Percentiles rank a stretch among this genome's conserved stretches.
Conservation (phyloP, 257 asterid species). For the Fraxinus americana region DNA sequence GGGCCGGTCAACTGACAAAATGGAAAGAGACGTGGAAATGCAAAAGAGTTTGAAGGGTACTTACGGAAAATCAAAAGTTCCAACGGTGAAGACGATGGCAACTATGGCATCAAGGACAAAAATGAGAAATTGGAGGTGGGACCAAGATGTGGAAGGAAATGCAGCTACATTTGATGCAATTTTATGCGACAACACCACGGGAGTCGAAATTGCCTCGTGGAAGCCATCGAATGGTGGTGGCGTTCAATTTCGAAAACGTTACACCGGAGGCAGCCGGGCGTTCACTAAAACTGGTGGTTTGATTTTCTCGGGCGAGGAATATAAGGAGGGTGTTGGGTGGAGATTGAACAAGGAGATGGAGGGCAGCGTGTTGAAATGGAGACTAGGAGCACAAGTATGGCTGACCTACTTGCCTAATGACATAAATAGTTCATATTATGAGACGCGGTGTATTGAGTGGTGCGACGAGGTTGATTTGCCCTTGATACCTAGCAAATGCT, state of each 20-base stretch:
- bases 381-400: conserved; percentile 84
- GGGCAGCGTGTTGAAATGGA: conserved; percentile 90
- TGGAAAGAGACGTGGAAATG: conserved; percentile 62
- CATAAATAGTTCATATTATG: conserved; percentile 42
- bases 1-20: conserved; percentile 70
- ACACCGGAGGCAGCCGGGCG: conserved; percentile 52
- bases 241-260: conserved; percentile 41
- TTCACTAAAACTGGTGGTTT: conserved; percentile 74
- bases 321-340: conserved; percentile 61
- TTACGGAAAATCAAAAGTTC: conserved; percentile 44
- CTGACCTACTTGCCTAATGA: conserved; percentile 74
- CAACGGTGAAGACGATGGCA: conserved; percentile 56
- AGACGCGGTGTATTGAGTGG: conserved; percentile 79
- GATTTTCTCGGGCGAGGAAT: conserved; percentile 69
- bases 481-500: conserved; percentile 41
- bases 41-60: conserved; percentile 64
- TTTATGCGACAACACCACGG: conserved; percentile 63
- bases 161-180: conserved; percentile 60
- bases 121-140: conserved; percentile 87
- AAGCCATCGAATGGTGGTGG: conserved; percentile 41
- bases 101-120: conserved; percentile 56
- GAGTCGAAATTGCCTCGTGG: conserved; percentile 71
- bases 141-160: conserved; percentile 84
- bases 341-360: conserved; percentile 81
- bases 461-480: conserved; percentile 93